phyloP scores from a whole-genome alignment of 768 basidiomycete species.

The Fibroporia radiculosa region DNA sequence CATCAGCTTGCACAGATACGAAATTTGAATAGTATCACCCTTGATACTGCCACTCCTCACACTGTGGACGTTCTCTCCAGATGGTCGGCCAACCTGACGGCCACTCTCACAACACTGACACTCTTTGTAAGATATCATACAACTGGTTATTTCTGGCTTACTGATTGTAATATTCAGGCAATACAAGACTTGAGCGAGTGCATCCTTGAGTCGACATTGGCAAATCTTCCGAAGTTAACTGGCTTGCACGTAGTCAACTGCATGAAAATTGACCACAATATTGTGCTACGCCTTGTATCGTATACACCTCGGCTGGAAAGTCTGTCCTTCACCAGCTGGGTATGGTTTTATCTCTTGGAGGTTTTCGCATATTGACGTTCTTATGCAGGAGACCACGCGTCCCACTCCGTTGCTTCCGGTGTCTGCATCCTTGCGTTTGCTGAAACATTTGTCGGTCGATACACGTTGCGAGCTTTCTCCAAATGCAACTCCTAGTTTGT shows the following conservation, averaged over 20 bases:
- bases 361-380: constrained; percentile 3
- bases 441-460: constrained; percentile 50
- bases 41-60: constrained; percentile 60
- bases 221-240: constrained; percentile 42
- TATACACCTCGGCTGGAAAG: constrained; percentile 50
- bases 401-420: constrained; percentile 12
- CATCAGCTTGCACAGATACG: constrained; percentile 32
- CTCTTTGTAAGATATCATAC: constrained; percentile 43
- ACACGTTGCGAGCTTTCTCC: constrained; percentile 27
- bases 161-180: constrained; percentile 32
- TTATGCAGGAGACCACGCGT: constrained; percentile 30
- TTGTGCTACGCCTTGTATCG: constrained; percentile 36
- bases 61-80: constrained; percentile 48
- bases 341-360: constrained; percentile 26
- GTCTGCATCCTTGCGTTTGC: constrained; percentile 28
- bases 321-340: constrained; percentile 54
- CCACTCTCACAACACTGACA: constrained; percentile 45
- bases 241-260: constrained; percentile 60
- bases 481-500: constrained; percentile 18
- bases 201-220: constrained; percentile 40
- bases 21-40: constrained; percentile 36
- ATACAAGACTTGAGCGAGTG: constrained; percentile 45
- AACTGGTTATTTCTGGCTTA: neutral
- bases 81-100: constrained; percentile 41
- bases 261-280: constrained; percentile 43